These are phyloP conservation scores for Clonostachys byssicola DNA, from an alignment of 2,329 filamentous ascomycete genomes.

Conservation along the genomic window DNA sequence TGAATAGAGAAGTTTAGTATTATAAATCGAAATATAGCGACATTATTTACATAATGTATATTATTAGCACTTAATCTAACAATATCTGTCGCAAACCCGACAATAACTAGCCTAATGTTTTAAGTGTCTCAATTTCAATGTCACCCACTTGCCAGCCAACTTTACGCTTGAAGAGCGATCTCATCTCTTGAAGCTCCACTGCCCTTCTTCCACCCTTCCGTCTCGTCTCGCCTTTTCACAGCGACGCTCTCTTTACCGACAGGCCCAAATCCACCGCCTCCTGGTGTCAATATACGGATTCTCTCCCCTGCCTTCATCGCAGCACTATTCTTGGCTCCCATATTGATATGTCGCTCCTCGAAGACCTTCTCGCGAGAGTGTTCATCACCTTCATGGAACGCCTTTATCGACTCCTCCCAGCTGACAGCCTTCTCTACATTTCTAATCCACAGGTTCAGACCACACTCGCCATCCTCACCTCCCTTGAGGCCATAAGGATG, in stretches of 20 bases:
- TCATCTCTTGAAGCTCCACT: conserved; percentile 55
- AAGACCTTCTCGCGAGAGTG: conserved; percentile 30
- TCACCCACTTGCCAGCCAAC: no score
- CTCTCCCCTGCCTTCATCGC: conserved; percentile 72
- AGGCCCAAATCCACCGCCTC: conserved; percentile 73
- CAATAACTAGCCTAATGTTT: no score
- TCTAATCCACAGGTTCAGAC: conserved; percentile 84
- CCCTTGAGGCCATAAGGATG: conserved; percentile 66
- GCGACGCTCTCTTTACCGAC: conserved; percentile 52
- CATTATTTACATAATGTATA: no score
- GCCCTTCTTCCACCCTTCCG: conserved; percentile 48
- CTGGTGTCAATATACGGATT: conserved; percentile 74
- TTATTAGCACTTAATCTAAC: no score
- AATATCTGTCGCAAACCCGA: no score
- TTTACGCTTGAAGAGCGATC: conserved; percentile 49
- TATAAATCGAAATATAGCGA: no score
- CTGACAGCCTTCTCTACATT: conserved; percentile 54
- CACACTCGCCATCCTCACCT: conserved; percentile 73
- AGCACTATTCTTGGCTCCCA: conserved; percentile 78
- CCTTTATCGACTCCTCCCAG: conserved; percentile 37
- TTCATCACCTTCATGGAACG: conserved; percentile 23
- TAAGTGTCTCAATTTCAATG: no score
- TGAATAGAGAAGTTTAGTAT: no score
- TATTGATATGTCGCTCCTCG: conserved; percentile 61
- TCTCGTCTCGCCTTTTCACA: conserved; percentile 48